phyloP scores from a whole-genome alignment of 805 yeast genomes.

The Wilhelminamyces savonicus region DNA sequence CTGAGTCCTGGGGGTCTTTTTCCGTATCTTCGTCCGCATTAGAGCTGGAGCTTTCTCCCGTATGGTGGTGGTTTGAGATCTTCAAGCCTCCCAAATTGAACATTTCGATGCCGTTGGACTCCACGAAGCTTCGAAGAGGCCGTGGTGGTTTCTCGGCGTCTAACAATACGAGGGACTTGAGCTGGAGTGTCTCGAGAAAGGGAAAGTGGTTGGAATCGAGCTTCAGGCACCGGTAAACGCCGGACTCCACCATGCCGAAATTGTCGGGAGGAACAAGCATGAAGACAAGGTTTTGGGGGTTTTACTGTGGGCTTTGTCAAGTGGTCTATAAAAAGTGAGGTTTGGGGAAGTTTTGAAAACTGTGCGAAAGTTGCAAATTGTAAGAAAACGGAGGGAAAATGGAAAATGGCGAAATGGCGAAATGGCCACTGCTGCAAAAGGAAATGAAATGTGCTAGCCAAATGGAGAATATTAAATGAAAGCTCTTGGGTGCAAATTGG shows the following conservation, averaged over 20 bases:
- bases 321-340: too few species aligned
- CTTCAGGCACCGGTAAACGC: slow-evolving; percentile 73
- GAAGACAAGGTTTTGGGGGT: neutral
- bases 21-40: slow-evolving; percentile 4
- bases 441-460: too few species aligned
- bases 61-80: slow-evolving; percentile 29
- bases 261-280: slow-evolving; percentile 93
- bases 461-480: too few species aligned
- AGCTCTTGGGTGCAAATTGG: too few species aligned
- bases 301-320: too few species aligned
- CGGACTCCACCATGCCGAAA: slow-evolving; percentile 86
- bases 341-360: too few species aligned
- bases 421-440: too few species aligned
- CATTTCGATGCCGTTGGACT: slow-evolving; percentile 47
- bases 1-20: neutral
- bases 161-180: slow-evolving; percentile 64
- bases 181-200: slow-evolving; percentile 65
- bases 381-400: too few species aligned
- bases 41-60: slow-evolving; percentile 11
- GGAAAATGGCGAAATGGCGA: too few species aligned
- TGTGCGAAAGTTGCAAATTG: too few species aligned
- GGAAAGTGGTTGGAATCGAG: slow-evolving; percentile 72
- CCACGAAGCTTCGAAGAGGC: slow-evolving; percentile 59
- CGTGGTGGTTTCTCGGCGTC: slow-evolving; percentile 85
- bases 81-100: slow-evolving; percentile 40